Evolutionary conservation across 352 stramenopile genomes (phyloP).

Genomic region (Blastocystis sp.): DNA sequence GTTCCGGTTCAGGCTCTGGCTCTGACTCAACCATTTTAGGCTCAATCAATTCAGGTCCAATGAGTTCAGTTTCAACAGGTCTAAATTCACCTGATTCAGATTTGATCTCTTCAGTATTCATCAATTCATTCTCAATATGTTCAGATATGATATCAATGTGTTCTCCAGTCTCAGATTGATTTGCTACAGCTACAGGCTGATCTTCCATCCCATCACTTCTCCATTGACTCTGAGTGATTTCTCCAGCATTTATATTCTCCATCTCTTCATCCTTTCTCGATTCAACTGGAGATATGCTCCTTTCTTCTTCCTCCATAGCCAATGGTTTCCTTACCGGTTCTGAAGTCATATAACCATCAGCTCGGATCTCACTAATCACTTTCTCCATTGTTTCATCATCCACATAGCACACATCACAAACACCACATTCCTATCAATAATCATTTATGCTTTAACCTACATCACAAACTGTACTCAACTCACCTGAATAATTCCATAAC

Average conservation of each 20-base stretch:
- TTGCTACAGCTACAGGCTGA: no score
- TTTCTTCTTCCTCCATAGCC: background rate
- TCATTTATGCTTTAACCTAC: background rate
- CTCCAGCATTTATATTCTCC: background rate
- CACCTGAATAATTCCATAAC: slow-evolving; percentile 19
- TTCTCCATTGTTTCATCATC: slow-evolving; percentile 39
- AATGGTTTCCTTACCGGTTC: background rate
- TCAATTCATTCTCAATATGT: background rate
- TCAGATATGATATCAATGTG: no score
- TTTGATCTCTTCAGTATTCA: no score
- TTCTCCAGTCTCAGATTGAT: no score
- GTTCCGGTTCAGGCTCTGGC: no score
- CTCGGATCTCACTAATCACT: background rate
- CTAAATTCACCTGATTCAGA: no score
- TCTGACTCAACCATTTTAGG: no score
- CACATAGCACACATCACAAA: slow-evolving; percentile 18
- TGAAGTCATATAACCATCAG: slow-evolving; percentile 7
- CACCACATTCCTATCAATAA: background rate
- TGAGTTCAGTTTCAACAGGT: no score
- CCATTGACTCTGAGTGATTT: no score
- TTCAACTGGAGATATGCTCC: no score
- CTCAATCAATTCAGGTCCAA: no score
- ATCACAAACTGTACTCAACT: background rate
- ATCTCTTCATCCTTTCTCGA: no score
- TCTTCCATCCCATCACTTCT: background rate